A percentile compares a stretch with the other conserved stretches of the same genome.
These are phyloP conservation scores for Phytophthora megakarya DNA, from an alignment of 352 stramenopile genomes.

Conservation along the genomic window DNA sequence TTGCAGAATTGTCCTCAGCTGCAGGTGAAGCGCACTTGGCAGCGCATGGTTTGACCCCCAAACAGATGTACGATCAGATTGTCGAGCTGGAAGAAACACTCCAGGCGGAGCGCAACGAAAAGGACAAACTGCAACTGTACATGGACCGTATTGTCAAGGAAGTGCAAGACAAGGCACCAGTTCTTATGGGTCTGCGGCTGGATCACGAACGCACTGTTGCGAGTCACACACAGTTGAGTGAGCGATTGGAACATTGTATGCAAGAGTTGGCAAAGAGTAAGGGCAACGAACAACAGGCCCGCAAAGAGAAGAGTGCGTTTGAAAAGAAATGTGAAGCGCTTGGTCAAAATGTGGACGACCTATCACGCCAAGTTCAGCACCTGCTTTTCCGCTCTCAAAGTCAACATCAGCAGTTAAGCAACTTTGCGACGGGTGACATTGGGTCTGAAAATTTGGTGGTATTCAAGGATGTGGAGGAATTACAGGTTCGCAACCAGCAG, in stretches of 20 bases:
- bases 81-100: slow-evolving; percentile 88
- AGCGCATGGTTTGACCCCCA: slow-evolving; percentile 76
- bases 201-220: slow-evolving; percentile 91
- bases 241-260: slow-evolving; percentile 66
- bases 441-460: slow-evolving; percentile 81
- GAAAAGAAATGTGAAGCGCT: slow-evolving; percentile 80
- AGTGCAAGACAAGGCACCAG: slow-evolving; percentile 91
- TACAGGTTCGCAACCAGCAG: slow-evolving; percentile 93
- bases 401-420: slow-evolving; percentile 25
- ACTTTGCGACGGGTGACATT: slow-evolving; percentile 32
- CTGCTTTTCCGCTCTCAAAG: slow-evolving; percentile 82
- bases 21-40: slow-evolving; percentile 70
- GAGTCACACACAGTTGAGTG: slow-evolving; percentile 77
- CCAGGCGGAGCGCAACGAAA: slow-evolving; percentile 74
- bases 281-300: slow-evolving; percentile 66
- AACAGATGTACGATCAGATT: slow-evolving; percentile 90
- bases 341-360: slow-evolving; percentile 83
- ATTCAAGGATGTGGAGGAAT: slow-evolving; percentile 87
- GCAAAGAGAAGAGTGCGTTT: slow-evolving; percentile 63
- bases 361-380: slow-evolving; percentile 93
- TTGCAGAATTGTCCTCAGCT: slow-evolving; percentile 65
- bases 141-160: slow-evolving; percentile 93
- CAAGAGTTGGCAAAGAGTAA: slow-evolving; percentile 77
- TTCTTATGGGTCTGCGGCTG: slow-evolving; percentile 87
- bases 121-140: slow-evolving; percentile 90